phyloP scores from a whole-genome alignment of 192 early-diverging fungal genomes.

The Paraglomus brasilianum region DNA sequence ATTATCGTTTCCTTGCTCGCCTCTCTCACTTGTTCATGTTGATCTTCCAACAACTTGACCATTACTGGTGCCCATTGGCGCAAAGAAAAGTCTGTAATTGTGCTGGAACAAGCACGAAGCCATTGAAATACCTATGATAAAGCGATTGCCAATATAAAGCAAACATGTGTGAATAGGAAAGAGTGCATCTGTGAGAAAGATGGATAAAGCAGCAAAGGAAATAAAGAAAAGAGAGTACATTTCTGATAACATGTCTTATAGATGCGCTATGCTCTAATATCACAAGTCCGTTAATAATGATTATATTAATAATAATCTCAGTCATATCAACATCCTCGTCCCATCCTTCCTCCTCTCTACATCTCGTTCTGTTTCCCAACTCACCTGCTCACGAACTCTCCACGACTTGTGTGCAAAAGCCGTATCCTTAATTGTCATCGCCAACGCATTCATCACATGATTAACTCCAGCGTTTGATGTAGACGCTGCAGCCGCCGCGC shows the following conservation, averaged over 20 bases:
- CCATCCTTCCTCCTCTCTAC: no score
- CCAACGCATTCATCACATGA: neutral
- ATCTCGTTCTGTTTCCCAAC: neutral
- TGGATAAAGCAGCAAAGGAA: no score
- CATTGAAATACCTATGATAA: slow-evolving; percentile 24
- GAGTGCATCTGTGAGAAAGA: no score
- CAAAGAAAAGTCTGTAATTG: slow-evolving; percentile 9
- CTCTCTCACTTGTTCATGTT: slow-evolving; percentile 26
- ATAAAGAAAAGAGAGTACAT: no score
- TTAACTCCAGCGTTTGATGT: neutral
- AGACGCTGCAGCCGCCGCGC: neutral
- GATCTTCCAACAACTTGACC: slow-evolving; percentile 27
- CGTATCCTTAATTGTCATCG: slow-evolving; percentile 13
- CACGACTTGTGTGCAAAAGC: slow-evolving; percentile 25
- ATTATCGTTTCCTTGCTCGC: slow-evolving; percentile 18
- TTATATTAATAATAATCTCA: no score
- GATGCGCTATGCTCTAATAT: no score
- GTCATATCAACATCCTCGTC: no score
- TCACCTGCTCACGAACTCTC: slow-evolving; percentile 29
- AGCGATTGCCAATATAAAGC: neutral
- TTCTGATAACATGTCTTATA: no score
- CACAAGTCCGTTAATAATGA: no score
- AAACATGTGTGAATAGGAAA: neutral
- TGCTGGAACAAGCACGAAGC: slow-evolving; percentile 1
- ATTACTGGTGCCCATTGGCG: slow-evolving; percentile 20